phyloP scores from a whole-genome alignment of 1,139 yeast species.

The Pichia sp. region DNA sequence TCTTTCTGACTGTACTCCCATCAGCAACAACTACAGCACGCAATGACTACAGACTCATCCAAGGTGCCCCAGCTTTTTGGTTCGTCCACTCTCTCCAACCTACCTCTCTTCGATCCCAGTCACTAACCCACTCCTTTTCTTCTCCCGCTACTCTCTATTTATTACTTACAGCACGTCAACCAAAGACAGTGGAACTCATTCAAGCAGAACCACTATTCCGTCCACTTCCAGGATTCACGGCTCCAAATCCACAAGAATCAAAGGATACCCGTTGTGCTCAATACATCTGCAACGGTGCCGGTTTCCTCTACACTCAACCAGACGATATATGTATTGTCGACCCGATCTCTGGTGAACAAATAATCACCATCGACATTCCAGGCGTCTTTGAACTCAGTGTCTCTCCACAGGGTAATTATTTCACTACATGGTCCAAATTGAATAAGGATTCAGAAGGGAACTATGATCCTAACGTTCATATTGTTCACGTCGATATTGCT shows the following conservation, averaged over 20 bases:
- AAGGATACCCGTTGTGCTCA: constrained; percentile 32
- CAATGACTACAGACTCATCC: constrained; percentile 3
- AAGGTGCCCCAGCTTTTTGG: constrained; percentile 10
- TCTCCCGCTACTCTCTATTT: too few relatives aligned
- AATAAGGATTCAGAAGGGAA: constrained; percentile 53
- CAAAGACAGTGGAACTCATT: constrained; percentile 53
- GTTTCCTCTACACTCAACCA: constrained; percentile 53
- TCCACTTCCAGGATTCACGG: constrained; percentile 30
- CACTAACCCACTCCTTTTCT: background rate
- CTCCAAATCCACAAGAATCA: constrained; percentile 25
- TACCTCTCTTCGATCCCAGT: too few relatives aligned
- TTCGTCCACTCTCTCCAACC: too few relatives aligned
- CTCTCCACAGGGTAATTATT: constrained; percentile 80
- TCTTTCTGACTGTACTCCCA: too few relatives aligned
- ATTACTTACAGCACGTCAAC: too few relatives aligned
- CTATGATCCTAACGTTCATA: constrained; percentile 68
- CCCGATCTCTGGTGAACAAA: constrained; percentile 40
- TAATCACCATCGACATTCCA: constrained; percentile 40
- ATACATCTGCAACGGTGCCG: constrained; percentile 48
- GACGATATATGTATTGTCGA: constrained; percentile 49
- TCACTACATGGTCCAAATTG: constrained; percentile 92
- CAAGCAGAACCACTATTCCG: constrained; percentile 43
- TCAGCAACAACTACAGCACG: background rate
- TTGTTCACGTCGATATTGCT: constrained; percentile 37
- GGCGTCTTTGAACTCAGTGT: constrained; percentile 79